Evolutionary conservation across 2,329 filamentous ascomycete species (phyloP), one percentile per base, ranked within the genome.

Genomic region (Aspergillus sp.): DNA sequence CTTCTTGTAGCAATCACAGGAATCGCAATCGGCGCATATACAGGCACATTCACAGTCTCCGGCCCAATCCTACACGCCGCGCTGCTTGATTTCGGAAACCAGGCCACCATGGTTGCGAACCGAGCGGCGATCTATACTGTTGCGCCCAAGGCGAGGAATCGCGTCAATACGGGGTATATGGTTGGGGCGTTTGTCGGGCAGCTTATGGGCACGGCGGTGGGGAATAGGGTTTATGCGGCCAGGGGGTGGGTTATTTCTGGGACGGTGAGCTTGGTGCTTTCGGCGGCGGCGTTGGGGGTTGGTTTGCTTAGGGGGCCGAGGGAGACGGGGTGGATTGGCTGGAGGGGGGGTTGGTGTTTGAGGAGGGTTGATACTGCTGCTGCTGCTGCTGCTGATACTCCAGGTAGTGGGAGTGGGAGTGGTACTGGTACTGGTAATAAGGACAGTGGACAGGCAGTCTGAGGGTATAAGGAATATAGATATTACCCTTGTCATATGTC

Each of bases 161-260:
- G 90, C 3, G 83, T 93, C 22, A 95, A 95, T 69, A 92, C 90
- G 0, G 89, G 87, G 1, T 95, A 91, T 67, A 95, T 93, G 90
- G 81, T 92, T 0, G 81, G 82, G 7, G 86, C 84, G 0, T 93
- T 93, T 66, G 85, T 83, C 27, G 90, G 90, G 0, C 90, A 95
- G 76, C 68, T 95, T 47, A 87, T 86, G 2, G 90, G 90, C 0
- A 88, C 86, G 0, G 79, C 83, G 1, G 83, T 84, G 4, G 83
- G 84, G 0, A 85, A 82, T 60, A 75, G 79, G 45, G 70, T 87
- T 12, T 87, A 84, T 67, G 82, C 82, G 5, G 60, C 71, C 4
- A 80, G 78, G 0, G 85, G 85, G 0, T 87, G 85, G 85, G 74
- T 81, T 2, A 75, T 75, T 13, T 82, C 79, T 59, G 84, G 84